Evolutionary conservation across 306 rosid genomes (phyloP), one percentile per base, ranked within the genome.

Genomic region (Echinosophora koreensis): DNA sequence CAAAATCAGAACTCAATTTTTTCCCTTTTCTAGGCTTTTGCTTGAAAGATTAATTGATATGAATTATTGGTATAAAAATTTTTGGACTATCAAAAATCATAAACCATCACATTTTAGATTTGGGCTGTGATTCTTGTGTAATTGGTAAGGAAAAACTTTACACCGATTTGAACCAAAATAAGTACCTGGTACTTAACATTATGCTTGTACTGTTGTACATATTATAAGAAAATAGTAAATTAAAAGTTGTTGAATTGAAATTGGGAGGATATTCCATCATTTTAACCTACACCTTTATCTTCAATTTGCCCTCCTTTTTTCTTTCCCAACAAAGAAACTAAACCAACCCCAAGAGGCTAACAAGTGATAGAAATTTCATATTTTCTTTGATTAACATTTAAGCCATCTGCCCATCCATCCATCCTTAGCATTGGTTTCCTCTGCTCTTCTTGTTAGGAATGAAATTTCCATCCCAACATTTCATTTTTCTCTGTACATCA

Each of bases 401-500:
- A 3, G n/a, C 14, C 14, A 1, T 14, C 63, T n/a, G n/a, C n/a
- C n/a, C 55, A 18, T 35, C 54, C 32, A 30, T 2, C 32, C 32
- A 30, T 30, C 32, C 13, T 4, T 35, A 50, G 56, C 35, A 11
- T 44, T 42, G 47, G 66, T 46, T 59, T 37, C 63, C 63, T 49
- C 77, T 44, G 15, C 47, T 30, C 3, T 2, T 30, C 3, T 2
- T 30, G 32, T 30, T 30, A 30, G 3, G 32, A 42, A 9, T 35
- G 30, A 30, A 0, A 17, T 17, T 22, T 22, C 64, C 32, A 42
- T 74, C 41, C 74, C 3, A 2, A 3, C 39, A 5, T 16, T 30
- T 10, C 14, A 13, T 27, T 17, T 32, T 72, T 65, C 74, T 44
- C 83, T 93, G 84, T 93, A 91, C 97, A 90, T 84, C 74, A 70